Conservation (phyloP, 768 basidiomycete species). For the Agaricus blazei region DNA sequence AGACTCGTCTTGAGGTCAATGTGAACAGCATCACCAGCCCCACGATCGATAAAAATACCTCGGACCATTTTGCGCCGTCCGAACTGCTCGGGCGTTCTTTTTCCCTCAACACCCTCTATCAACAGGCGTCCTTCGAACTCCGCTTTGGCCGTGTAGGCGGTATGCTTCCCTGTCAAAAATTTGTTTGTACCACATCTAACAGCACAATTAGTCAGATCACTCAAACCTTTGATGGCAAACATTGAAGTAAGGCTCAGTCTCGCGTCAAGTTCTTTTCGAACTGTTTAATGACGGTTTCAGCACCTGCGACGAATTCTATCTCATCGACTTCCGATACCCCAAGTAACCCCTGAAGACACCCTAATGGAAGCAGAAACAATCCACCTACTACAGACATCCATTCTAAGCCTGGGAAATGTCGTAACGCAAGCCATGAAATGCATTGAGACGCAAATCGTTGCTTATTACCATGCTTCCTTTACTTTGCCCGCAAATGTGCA, state of each 20-base stretch:
- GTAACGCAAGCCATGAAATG: conserved; percentile 29
- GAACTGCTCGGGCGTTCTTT: conserved; percentile 30
- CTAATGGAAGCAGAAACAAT: conserved; percentile 11
- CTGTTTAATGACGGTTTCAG: conserved; percentile 4
- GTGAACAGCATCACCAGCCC: conserved; percentile 12
- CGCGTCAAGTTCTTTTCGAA: not conserved
- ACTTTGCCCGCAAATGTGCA: conserved; percentile 5
- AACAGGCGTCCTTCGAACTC: conserved; percentile 41
- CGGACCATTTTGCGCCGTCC: not conserved
- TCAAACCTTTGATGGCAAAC: conserved; percentile 37
- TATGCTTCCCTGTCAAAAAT: conserved; percentile 15
- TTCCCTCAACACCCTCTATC: conserved; percentile 34
- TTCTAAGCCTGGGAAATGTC: conserved; percentile 27
- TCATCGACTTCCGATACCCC: conserved; percentile 30
- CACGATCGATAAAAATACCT: conserved; percentile 1
- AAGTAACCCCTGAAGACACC: conserved; percentile 1
- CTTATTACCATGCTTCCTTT: conserved; percentile 21
- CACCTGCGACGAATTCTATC: conserved; percentile 41
- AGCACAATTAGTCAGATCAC: conserved; percentile 26
- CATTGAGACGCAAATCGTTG: conserved; percentile 26
- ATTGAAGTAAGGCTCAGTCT: conserved; percentile 24
- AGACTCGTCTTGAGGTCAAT: conserved; percentile 25
- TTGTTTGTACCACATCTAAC: not conserved
- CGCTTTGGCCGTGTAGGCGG: conserved; percentile 38
- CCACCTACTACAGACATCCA: conserved; percentile 20